Evolutionary conservation across 805 yeast genomes (phyloP), one percentile per base, ranked within the genome.

Genomic region (Candida oleophila): DNA sequence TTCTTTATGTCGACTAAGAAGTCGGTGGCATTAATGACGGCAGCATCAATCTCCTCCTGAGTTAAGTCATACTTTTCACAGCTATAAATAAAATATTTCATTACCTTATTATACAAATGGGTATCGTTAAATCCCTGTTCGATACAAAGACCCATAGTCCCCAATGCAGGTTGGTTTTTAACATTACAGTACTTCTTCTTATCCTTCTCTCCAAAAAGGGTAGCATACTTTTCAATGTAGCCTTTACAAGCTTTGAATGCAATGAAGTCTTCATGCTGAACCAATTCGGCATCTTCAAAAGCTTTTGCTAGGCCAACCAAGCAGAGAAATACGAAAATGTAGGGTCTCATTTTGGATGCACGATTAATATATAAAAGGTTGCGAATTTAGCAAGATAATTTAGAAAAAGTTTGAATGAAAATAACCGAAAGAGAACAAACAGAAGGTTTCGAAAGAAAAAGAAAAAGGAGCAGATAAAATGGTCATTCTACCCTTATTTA

Each of bases 11-110:
- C 61, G 3, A 67, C 61, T 49, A 74, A 57, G 51, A 68, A 68
- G 2, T 61, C 42, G 5, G 80, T 63, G 3, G 80, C 80, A 50
- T 73, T 74, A 3, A 59, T 52, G 46, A 68, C 76, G 3, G 74
- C 60, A 3, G 55, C 64, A n/a, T 64, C 52, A 44, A 73, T 59
- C n/a, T 59, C 57, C 14, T 59, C 65, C 28, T 46, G 46, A 1
- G 78, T 70, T 41, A 69, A 57, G 2, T 46, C 48, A 15, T 32
- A 38, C 11, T 57, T 54, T 3, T 57, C 49, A 50, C 71, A 66
- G n/a, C 54, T 45, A 14, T 59, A 49, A 19, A 65, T 52, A 38
- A 66, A 59, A 16, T 45, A 47, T 1, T 57, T 41, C 18, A 62
- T 61, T 32, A 65, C 66, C 15, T 19, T 42, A 3, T 34, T 4